phyloP scores from a whole-genome alignment of 306 rosid species.

The Sicyos baderoa region DNA sequence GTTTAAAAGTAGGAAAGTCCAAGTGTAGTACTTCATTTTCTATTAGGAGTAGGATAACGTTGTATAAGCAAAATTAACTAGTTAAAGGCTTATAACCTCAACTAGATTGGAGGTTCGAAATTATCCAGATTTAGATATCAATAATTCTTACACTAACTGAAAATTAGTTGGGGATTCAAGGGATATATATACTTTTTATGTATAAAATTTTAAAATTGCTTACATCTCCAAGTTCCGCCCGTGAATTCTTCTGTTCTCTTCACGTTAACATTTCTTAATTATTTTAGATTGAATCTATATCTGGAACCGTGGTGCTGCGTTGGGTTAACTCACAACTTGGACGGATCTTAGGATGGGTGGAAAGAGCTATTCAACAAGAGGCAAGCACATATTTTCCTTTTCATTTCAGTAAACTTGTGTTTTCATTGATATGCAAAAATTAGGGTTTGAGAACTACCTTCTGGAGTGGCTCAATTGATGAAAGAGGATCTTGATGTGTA shows the following conservation, averaged over 20 bases:
- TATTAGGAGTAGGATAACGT: background rate
- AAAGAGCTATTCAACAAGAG: slow-evolving; percentile 84
- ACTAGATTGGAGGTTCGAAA: background rate
- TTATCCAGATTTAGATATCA: background rate
- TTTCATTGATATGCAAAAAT: background rate
- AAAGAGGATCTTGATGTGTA: no score
- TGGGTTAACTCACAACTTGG: slow-evolving; percentile 96
- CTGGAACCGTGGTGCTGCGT: slow-evolving; percentile 95
- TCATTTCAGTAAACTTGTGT: slow-evolving; percentile 8
- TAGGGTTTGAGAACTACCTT: background rate
- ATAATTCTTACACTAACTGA: background rate
- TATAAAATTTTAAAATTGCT: background rate
- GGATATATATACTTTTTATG: background rate
- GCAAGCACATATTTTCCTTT: slow-evolving; percentile 28
- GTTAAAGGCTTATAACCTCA: background rate
- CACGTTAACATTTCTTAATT: slow-evolving; percentile 4
- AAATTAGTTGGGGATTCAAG: background rate
- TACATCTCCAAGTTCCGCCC: background rate
- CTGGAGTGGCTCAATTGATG: no score
- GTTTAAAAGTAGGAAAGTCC: background rate
- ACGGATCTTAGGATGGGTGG: slow-evolving; percentile 91
- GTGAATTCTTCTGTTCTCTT: slow-evolving; percentile 3
- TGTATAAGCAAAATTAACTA: background rate
- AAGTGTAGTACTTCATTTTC: background rate
- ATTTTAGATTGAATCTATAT: slow-evolving; percentile 73